These are phyloP conservation scores for Sarocladiaceae sp. DNA, from an alignment of 2,329 filamentous ascomycete species.

Conservation along the genomic window DNA sequence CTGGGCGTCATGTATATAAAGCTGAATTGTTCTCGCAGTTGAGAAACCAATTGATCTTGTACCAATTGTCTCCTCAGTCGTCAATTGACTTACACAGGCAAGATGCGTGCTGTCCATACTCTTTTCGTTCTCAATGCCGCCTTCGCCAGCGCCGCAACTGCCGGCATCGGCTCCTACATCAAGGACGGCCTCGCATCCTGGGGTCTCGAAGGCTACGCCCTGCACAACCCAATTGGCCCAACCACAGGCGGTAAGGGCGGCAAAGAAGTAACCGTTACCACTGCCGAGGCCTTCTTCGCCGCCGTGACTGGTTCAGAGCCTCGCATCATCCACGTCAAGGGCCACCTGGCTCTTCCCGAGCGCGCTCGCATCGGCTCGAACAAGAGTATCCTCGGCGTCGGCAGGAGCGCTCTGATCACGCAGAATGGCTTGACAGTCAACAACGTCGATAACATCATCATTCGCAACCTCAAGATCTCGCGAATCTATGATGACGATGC, in stretches of 20 bases:
- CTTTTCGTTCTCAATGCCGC: not conserved
- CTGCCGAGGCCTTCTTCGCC: constrained; percentile 34
- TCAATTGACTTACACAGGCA: not conserved
- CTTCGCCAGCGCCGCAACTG: not conserved
- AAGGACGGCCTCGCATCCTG: not conserved
- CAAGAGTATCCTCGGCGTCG: constrained; percentile 35
- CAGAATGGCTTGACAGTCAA: constrained; percentile 29
- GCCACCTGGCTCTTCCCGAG: constrained; percentile 32
- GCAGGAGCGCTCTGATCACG: constrained; percentile 26
- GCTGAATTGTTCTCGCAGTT: too few relatives aligned
- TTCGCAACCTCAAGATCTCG: constrained; percentile 31
- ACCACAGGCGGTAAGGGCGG: constrained; percentile 39
- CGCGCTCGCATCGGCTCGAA: constrained; percentile 38
- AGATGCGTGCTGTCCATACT: constrained; percentile 2
- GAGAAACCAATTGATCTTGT: too few relatives aligned
- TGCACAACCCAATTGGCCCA: constrained; percentile 30
- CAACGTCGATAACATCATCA: constrained; percentile 29
- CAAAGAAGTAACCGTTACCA: constrained; percentile 40
- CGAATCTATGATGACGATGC: constrained; percentile 35
- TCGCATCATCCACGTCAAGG: constrained; percentile 38
- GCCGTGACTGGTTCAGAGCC: constrained; percentile 38
- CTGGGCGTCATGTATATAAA: not conserved
- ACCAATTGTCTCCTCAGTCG: not conserved
- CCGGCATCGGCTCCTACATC: not conserved
- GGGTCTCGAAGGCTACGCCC: constrained; percentile 19